A percentile compares a stretch with the other conserved stretches of the same genome.
phyloP scores from a whole-genome alignment of 345 rosid genomes.

The Passiflora organensis region DNA sequence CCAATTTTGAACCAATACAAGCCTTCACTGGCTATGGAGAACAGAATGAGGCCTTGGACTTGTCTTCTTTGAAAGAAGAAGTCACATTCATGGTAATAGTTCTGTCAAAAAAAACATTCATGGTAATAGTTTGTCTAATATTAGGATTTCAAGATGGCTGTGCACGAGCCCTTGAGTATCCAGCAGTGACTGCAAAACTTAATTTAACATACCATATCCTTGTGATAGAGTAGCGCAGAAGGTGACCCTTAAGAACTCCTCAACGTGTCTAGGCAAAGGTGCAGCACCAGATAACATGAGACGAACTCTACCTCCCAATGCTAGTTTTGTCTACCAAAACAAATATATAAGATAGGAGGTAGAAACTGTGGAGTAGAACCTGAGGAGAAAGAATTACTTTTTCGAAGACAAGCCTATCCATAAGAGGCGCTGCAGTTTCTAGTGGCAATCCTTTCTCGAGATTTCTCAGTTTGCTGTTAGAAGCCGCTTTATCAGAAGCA shows the following conservation, averaged over 20 bases:
- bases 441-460: conserved; percentile 69
- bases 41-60: no score
- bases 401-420: conserved; percentile 71
- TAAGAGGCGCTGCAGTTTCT: conserved; percentile 75
- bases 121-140: no score
- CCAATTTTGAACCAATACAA: no score
- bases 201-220: conserved; percentile 67
- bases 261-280: conserved; percentile 83
- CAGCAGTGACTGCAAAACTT: no score
- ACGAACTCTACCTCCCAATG: conserved; percentile 77
- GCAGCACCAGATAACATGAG: conserved; percentile 89
- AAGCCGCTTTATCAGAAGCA: neutral
- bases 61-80: no score
- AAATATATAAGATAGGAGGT: conserved; percentile 8
- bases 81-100: no score
- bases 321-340: conserved; percentile 55
- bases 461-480: conserved; percentile 64
- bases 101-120: no score
- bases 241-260: conserved; percentile 79
- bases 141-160: no score
- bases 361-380: neutral
- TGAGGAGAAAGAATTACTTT: conserved; percentile 41
- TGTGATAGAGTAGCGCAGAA: conserved; percentile 76
- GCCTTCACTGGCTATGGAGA: no score
- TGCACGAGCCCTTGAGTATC: no score